Evolutionary conservation across 495 filamentous ascomycete genomes (phyloP).

Genomic region (Aspergillus sclerotiicarbonarius): DNA sequence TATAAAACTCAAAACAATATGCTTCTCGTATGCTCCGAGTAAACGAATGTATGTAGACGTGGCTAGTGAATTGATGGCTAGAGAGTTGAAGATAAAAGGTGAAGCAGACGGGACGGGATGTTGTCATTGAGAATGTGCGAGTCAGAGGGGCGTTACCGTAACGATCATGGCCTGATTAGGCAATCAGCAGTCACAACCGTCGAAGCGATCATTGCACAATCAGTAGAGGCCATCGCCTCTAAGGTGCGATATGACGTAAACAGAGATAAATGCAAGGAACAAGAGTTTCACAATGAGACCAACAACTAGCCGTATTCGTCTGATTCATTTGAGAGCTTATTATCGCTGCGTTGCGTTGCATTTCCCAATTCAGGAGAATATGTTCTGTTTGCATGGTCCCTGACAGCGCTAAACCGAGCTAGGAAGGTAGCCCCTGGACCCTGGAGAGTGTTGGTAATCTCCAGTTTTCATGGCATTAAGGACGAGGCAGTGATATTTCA

Average conservation of each 20-base stretch:
- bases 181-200: background rate
- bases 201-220: too few relatives aligned
- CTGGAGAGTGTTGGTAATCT: background rate
- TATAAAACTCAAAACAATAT: background rate
- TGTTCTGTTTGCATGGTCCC: background rate
- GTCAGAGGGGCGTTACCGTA: background rate
- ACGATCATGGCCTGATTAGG: slow-evolving; percentile 15
- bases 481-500: too few relatives aligned
- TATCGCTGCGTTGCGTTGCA: background rate
- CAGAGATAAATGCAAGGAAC: too few relatives aligned
- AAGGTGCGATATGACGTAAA: too few relatives aligned
- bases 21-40: background rate
- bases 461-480: background rate
- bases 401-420: background rate
- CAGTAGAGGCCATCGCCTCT: too few relatives aligned
- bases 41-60: slow-evolving; percentile 1
- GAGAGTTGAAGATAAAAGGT: background rate
- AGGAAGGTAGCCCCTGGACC: background rate
- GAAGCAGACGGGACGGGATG: slow-evolving; percentile 1
- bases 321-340: background rate
- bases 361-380: background rate
- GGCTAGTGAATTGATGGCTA: background rate
- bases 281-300: background rate
- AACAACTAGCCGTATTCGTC: background rate
- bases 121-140: slow-evolving; percentile 11